Percentiles rank a stretch among this genome's conserved stretches.
Conservation (phyloP, 129 eudicot genomes). For the Lactuca saligna region DNA sequence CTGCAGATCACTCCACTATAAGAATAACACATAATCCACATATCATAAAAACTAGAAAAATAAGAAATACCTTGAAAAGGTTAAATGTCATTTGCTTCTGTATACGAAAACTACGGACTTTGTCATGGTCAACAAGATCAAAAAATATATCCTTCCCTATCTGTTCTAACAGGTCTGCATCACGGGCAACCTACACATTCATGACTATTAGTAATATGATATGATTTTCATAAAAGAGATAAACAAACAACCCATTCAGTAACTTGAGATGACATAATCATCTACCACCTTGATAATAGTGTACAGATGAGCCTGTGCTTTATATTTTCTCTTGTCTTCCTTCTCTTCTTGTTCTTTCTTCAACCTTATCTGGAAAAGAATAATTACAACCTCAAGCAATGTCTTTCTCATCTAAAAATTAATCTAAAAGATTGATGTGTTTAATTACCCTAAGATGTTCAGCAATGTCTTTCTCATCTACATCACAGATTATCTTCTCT, state of each 20-base stretch:
- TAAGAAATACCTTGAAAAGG: constrained; percentile 66
- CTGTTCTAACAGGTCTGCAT: constrained; percentile 80
- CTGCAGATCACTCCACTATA: constrained; percentile 37
- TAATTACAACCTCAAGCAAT: constrained; percentile 21
- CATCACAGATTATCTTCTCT: constrained; percentile 90
- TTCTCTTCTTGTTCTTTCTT: constrained; percentile 94
- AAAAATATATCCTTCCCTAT: constrained; percentile 85
- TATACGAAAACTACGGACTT: constrained; percentile 84
- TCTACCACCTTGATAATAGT: constrained; percentile 81
- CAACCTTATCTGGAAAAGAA: constrained; percentile 63
- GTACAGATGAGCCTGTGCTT: constrained; percentile 96
- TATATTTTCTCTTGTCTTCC: constrained; percentile 82
- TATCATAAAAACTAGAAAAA: background rate
- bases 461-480: constrained; percentile 92
- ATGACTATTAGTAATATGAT: constrained; percentile 18
- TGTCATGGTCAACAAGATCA: constrained; percentile 96
- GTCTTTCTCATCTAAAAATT: constrained; percentile 13
- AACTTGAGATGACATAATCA: constrained; percentile 27
- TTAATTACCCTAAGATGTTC: constrained; percentile 83
- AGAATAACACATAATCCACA: constrained; percentile 5
- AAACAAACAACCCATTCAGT: background rate
- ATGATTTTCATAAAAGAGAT: background rate
- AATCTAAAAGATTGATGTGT: background rate
- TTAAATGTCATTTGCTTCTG: constrained; percentile 81
- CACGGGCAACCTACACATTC: constrained; percentile 80